phyloP scores from a whole-genome alignment of 73 alveolate genomes.

The Diophrys appendiculata region DNA sequence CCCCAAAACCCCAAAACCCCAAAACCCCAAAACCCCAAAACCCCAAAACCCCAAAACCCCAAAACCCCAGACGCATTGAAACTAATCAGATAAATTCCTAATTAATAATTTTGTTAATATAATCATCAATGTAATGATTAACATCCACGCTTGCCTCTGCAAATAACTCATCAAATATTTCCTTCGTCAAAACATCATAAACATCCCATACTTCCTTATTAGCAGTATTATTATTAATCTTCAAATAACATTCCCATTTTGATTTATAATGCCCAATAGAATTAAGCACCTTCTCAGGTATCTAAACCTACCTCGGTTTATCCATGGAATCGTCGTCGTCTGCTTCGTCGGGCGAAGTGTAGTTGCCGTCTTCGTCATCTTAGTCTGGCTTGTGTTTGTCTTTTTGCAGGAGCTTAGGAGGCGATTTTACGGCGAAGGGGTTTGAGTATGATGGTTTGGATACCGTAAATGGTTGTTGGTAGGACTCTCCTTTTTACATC shows the following conservation, averaged over 20 bases:
- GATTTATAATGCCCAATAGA: conserved; percentile 1
- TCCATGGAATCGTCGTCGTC: too few species aligned
- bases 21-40: too few species aligned
- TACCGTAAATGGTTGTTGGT: neutral
- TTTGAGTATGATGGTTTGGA: neutral
- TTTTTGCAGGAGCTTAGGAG: too few species aligned
- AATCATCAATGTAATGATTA: conserved; percentile 27
- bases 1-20: too few species aligned
- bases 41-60: too few species aligned
- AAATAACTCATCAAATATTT: conserved; percentile 40
- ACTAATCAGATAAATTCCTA: neutral
- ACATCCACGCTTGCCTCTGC: conserved; percentile 22
- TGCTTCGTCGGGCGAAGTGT: too few species aligned
- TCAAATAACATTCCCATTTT: conserved; percentile 8
- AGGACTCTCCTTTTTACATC: neutral
- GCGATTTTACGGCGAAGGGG: too few species aligned
- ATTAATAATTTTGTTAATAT: neutral
- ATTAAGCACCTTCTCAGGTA: neutral
- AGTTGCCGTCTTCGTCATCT: too few species aligned
- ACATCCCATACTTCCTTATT: conserved; percentile 67
- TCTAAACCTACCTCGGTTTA: too few species aligned
- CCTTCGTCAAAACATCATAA: conserved; percentile 52
- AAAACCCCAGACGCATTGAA: too few species aligned
- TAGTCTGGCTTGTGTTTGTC: too few species aligned
- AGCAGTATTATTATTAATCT: conserved; percentile 34